Conservation (phyloP, 805 yeast species). For the Blastobotrys peoriensis region DNA sequence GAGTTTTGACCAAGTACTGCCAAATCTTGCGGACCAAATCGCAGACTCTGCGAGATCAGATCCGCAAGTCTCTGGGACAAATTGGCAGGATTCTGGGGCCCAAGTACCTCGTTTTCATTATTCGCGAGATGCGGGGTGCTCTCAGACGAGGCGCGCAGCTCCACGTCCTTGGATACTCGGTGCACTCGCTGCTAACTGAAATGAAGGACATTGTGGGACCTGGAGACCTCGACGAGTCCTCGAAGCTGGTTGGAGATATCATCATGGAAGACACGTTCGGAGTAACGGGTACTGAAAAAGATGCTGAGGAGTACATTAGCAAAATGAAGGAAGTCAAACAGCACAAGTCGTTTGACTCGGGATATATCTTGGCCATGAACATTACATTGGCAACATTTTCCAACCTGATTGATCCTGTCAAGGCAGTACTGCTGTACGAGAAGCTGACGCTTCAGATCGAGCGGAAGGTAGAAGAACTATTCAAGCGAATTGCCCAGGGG, state of each 20-base stretch:
- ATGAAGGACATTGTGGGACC: constrained; percentile 41
- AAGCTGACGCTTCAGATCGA: constrained; percentile 62
- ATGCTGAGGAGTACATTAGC: constrained; percentile 82
- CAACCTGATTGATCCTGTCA: constrained; percentile 61
- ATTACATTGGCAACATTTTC: constrained; percentile 54
- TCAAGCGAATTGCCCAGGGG: constrained; percentile 75
- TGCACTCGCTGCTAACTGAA: constrained; percentile 63
- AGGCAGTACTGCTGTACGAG: constrained; percentile 52
- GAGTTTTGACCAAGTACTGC: constrained; percentile 77
- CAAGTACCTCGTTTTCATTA: constrained; percentile 61
- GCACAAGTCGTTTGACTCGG: constrained; percentile 83
- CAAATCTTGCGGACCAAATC: constrained; percentile 80
- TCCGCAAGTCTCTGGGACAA: constrained; percentile 66
- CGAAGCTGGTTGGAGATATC: constrained; percentile 54
- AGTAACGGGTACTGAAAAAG: constrained; percentile 87
- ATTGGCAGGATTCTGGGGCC: constrained; percentile 66
- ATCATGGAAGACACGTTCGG: constrained; percentile 94
- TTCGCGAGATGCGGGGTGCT: constrained; percentile 73
- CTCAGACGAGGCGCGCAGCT: constrained; percentile 85
- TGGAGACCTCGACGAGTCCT: constrained; percentile 68
- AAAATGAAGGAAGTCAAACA: constrained; percentile 86
- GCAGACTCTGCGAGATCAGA: constrained; percentile 82
- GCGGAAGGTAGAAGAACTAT: constrained; percentile 68
- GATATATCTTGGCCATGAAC: constrained; percentile 65
- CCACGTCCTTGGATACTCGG: constrained; percentile 84